Base-by-base conservation (phyloP, 2,329 filamentous ascomycete species). In the Colletotrichum brevisporum region DNA sequence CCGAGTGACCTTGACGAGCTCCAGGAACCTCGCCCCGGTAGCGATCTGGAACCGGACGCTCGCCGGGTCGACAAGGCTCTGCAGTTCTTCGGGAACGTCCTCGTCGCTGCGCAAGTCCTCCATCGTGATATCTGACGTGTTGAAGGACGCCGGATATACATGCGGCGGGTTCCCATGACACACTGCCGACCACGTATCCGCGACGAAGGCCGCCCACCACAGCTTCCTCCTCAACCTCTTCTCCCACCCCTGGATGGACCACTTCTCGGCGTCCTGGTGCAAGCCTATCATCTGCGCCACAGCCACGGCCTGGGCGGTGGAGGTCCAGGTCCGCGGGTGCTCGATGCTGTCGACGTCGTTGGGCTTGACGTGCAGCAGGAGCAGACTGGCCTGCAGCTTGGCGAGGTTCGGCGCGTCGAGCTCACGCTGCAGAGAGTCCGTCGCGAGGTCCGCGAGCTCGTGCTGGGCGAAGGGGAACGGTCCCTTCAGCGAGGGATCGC, bases 151-250 rank as follows among this genome's bases (percentile, higher is more conserved):
- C 3, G 71, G 70, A 55, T 78, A 77, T 27, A 85, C 81, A 69
- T 84, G 83, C 2, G 83, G 82, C 4, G 83, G 82, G 55, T 84
- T 84, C 0, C 84, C 84, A 65, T 85, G 83, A 45, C 80, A 82
- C 31, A 84, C 77, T 1, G 83, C 78, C 1, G 83, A 81, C 84
- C 84, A 85, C 31, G 78, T 78, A 63, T 85, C 84, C 0, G 79
- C 77, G 4, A 79, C 71, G 52, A 80, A 83, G 0, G 78, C 78
- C 0, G 80, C 81, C 83, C 83, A 85, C 83, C 83, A 85, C 4
- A 85, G 72, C 71, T 83, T 84, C 69, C 76, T 81, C 6, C 83
- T 77, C 24, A 84, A 50, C 27, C 74, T 78, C 75, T 83, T 83
- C 71, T 85, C 83, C 76, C 82, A 82, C 0, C 72, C 58, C 1